Evolutionary conservation across 1,284 basidiomycete species (phyloP).

Genomic region (Malassezia furfur): DNA sequence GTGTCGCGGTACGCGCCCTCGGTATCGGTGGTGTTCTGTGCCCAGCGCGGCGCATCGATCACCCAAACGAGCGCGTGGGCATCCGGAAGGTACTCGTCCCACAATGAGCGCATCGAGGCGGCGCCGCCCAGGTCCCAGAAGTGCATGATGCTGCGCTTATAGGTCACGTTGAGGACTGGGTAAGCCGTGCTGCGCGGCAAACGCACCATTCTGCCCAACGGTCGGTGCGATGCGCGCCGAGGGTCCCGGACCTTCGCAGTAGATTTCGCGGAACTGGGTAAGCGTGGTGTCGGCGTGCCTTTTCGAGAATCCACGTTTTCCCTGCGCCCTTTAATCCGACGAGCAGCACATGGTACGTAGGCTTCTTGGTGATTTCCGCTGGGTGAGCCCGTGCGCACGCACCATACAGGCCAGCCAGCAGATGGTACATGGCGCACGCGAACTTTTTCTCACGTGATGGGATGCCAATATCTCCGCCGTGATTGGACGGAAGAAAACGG

Average conservation of each 20-base stretch:
- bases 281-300: constrained; percentile 3
- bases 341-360: constrained; percentile 26
- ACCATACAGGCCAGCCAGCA: constrained; percentile 17
- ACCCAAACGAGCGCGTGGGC: constrained; percentile 28
- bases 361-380: constrained; percentile 28
- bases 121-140: constrained; percentile 37
- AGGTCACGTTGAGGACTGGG: constrained; percentile 23
- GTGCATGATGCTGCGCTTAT: constrained; percentile 21
- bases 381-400: not conserved
- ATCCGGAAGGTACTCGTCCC: constrained; percentile 31
- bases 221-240: constrained; percentile 25
- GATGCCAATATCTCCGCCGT: constrained; percentile 1
- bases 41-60: constrained; percentile 21
- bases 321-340: constrained; percentile 27
- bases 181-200: not conserved
- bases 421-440: constrained; percentile 16
- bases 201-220: constrained; percentile 29
- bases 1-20: constrained; percentile 10
- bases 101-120: constrained; percentile 25
- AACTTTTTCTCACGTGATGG: constrained; percentile 8
- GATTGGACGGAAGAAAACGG: constrained; percentile 18
- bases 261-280: constrained; percentile 6
- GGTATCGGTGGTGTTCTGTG: not conserved
- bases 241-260: constrained; percentile 9
- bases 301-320: constrained; percentile 32